Conservation (phyloP, 345 rosid genomes). For the Salix suchowensis region DNA sequence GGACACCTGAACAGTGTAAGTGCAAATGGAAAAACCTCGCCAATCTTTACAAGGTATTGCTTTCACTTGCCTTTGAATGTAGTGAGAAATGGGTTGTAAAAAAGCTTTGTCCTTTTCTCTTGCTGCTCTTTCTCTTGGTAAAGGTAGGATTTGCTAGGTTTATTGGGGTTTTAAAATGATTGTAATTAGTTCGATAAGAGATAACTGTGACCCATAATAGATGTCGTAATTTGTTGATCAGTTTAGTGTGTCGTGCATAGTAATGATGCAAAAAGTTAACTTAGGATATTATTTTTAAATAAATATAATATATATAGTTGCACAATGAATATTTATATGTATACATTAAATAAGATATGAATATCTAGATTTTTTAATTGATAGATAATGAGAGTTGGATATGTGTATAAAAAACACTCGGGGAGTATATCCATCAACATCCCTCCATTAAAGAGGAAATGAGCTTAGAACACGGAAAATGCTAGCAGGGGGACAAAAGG, state of each 20-base stretch:
- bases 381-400: too few relatives aligned
- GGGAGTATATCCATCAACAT: too few relatives aligned
- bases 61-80: background rate
- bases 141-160: background rate
- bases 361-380: too few relatives aligned
- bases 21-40: conserved; percentile 66
- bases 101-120: background rate
- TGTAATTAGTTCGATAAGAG: background rate
- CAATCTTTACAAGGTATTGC: conserved; percentile 53
- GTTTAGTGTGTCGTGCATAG: background rate
- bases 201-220: background rate
- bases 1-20: conserved; percentile 58
- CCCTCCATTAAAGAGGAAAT: background rate
- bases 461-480: background rate
- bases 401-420: too few relatives aligned
- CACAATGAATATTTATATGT: too few relatives aligned
- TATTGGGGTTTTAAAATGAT: background rate
- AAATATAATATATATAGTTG: too few relatives aligned
- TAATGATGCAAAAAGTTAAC: background rate
- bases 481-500: background rate
- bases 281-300: too few relatives aligned
- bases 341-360: too few relatives aligned
- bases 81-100: background rate
- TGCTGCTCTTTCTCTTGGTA: background rate
- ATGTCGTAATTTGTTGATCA: background rate